phyloP scores from a whole-genome alignment of 345 rosid species.

The Eucalyptus viminalis region DNA sequence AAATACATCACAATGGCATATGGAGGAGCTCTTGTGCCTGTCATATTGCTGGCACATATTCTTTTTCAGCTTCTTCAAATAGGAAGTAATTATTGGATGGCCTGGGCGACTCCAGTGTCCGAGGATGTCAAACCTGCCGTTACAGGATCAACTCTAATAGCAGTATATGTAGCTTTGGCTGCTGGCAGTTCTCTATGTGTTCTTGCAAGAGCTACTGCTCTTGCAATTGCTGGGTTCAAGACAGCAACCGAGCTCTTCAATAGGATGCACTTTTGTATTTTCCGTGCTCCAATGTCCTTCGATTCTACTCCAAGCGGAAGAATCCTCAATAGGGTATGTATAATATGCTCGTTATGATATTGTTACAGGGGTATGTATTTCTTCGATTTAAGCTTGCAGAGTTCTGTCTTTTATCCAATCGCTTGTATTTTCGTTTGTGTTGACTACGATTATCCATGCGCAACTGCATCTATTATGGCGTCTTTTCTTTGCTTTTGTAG shows the following conservation, averaged over 20 bases:
- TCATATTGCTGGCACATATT: slow-evolving; percentile 39
- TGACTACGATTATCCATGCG: not conserved
- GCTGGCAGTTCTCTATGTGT: slow-evolving; percentile 46
- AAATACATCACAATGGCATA: slow-evolving; percentile 50
- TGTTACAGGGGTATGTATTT: not conserved
- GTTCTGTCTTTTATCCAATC: not conserved
- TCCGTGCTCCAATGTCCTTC: slow-evolving; percentile 76
- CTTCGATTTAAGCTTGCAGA: not conserved
- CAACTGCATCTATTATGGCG: not conserved
- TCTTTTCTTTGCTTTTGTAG: slow-evolving; percentile 9
- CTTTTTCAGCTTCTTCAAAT: slow-evolving; percentile 50
- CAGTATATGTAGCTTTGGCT: slow-evolving; percentile 42
- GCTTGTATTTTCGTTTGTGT: not conserved
- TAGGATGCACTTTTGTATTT: slow-evolving; percentile 49
- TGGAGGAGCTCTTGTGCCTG: slow-evolving; percentile 54
- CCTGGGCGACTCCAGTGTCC: slow-evolving; percentile 56
- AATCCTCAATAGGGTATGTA: slow-evolving; percentile 41
- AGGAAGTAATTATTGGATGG: slow-evolving; percentile 78
- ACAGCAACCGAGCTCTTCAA: slow-evolving; percentile 54
- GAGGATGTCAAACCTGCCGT: slow-evolving; percentile 32
- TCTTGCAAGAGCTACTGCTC: slow-evolving; percentile 25
- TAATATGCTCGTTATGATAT: not conserved
- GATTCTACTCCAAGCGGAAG: slow-evolving; percentile 70
- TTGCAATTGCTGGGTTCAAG: slow-evolving; percentile 31
- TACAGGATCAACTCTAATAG: slow-evolving; percentile 17